Evolutionary conservation across 768 basidiomycete species (phyloP).

Genomic region (Solioccasus polychromus): DNA sequence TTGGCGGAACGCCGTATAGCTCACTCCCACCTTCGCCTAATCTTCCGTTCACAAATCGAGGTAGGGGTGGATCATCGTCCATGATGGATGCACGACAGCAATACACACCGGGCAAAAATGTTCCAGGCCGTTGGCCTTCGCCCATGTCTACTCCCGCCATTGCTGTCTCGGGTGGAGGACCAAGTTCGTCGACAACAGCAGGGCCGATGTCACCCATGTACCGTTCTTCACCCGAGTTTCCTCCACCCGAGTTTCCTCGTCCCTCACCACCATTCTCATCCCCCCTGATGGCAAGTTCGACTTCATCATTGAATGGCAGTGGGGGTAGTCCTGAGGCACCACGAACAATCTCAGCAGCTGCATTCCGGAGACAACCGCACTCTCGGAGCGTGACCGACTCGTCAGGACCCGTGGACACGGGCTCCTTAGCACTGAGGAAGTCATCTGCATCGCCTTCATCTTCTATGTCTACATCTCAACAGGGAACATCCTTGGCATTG

Average conservation of each 20-base stretch:
- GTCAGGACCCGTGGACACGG: slow-evolving; percentile 39
- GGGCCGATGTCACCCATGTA: slow-evolving; percentile 3
- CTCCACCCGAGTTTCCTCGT: slow-evolving; percentile 47
- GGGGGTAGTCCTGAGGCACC: slow-evolving; percentile 26
- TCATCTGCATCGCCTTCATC: slow-evolving; percentile 38
- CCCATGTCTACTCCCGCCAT: background rate
- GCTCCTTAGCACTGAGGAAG: slow-evolving; percentile 48
- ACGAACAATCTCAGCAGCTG: slow-evolving; percentile 72
- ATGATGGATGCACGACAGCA: slow-evolving; percentile 7
- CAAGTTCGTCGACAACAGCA: slow-evolving; percentile 1
- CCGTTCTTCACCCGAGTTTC: no score
- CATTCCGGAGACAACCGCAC: slow-evolving; percentile 58
- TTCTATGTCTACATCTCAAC: background rate
- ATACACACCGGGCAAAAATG: slow-evolving; percentile 3
- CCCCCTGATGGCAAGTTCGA: slow-evolving; percentile 30
- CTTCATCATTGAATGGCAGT: slow-evolving; percentile 30
- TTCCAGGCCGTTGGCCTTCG: slow-evolving; percentile 9
- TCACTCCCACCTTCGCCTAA: slow-evolving; percentile 26
- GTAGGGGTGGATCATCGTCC: slow-evolving; percentile 7
- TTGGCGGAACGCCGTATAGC: slow-evolving; percentile 12
- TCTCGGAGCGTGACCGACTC: slow-evolving; percentile 21
- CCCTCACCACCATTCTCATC: slow-evolving; percentile 34
- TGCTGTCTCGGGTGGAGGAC: background rate
- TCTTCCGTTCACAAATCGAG: slow-evolving; percentile 37
- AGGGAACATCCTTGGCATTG: no score